phyloP scores from a whole-genome alignment of 1,284 basidiomycete species.

The Marasmius sp. region DNA sequence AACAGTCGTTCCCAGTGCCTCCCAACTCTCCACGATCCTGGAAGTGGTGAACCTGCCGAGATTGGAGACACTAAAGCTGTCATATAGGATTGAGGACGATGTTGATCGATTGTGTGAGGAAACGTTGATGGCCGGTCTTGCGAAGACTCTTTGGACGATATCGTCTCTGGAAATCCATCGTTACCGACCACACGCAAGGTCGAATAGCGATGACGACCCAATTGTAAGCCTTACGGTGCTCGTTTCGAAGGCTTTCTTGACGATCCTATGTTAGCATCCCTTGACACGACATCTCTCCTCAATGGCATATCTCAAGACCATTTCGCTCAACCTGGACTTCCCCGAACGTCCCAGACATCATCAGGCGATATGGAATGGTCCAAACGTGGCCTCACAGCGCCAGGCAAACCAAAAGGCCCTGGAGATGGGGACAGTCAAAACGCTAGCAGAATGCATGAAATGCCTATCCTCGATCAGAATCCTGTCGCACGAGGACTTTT shows the following conservation, averaged over 20 bases:
- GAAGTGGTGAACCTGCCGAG: conserved; percentile 1
- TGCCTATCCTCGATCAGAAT: conserved; percentile 5
- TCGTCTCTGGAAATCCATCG: conserved; percentile 10
- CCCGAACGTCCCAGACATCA: conserved; percentile 4
- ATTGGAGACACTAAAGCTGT: conserved; percentile 4
- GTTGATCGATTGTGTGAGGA: not conserved
- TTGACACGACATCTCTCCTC: conserved; percentile 3
- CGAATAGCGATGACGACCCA: conserved; percentile 7
- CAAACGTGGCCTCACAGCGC: not conserved
- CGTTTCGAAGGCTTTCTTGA: not conserved
- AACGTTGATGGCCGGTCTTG: conserved; percentile 1
- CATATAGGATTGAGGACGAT: conserved; percentile 1
- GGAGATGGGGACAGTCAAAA: not conserved
- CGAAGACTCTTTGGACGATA: not conserved
- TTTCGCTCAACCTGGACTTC: conserved; percentile 11
- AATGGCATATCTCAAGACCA: not conserved
- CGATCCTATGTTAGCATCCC: not conserved
- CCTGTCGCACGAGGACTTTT: conserved; percentile 12
- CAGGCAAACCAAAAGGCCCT: not conserved
- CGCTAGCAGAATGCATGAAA: not conserved
- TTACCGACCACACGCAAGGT: conserved; percentile 1
- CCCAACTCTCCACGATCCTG: conserved; percentile 2
- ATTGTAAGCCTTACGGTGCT: conserved; percentile 4
- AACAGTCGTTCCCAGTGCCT: conserved; percentile 4
- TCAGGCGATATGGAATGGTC: not conserved